Evolutionary conservation across 345 rosid genomes (phyloP), one percentile per base, ranked within the genome.

Genomic region (Gossypium anomalum): DNA sequence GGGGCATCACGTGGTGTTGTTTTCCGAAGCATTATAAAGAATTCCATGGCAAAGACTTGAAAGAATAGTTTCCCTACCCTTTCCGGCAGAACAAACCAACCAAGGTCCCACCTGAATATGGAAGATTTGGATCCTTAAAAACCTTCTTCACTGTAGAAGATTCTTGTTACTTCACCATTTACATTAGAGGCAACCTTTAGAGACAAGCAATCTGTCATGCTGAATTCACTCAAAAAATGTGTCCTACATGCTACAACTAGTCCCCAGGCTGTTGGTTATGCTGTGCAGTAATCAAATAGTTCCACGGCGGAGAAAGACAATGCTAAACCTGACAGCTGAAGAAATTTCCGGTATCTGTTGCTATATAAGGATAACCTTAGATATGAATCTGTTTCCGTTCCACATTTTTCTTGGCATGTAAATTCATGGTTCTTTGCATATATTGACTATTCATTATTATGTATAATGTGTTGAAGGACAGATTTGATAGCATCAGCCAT

Each of bases 1-100:
- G 23, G 17, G 7, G 1, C 34, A 16, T 63, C 68, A 63, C 68
- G n/a, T 63, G 68, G 48, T 63, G n/a, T 60, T 63, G 68, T 63
- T 23, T 17, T 38, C 48, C 45, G 15, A 60, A 29, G 34, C 34
- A 29, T 29, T 29, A 29, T 29, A 29, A 29, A 29, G 34, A 29
- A 29, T 17, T 38, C 48, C 45, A 27, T 13, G 22, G 58, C 7
- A 55, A 51, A 51, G n/a, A 51, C 55, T 51, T 16, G 58, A 15
- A 51, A 15, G n/a, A 51, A 51, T 29, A 29, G 0, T 29, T 23
- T 34, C 6, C 38, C 6, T 34, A 34, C 38, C 38, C 7, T 34
- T 34, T 34, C 38, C 38, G 38, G 38, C 38, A 34, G 38, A 34
- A 34, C 38, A 34, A 34, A 34, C 38, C 38, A 0, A 34, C 38